phyloP scores from a whole-genome alignment of 768 basidiomycete species.

The Lactarius akahatsu region DNA sequence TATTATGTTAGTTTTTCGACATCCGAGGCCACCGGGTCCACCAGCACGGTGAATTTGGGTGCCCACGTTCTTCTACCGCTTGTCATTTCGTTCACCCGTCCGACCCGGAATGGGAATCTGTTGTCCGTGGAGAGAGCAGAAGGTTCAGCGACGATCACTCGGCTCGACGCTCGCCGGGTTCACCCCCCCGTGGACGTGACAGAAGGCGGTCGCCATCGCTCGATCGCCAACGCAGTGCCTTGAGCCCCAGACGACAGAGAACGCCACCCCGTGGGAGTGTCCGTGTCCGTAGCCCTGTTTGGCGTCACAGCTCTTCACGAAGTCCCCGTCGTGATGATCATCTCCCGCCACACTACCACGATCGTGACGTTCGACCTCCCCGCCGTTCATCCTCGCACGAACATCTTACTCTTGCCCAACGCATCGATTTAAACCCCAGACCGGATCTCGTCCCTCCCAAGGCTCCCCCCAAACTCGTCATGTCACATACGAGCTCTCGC shows the following conservation, averaged over 20 bases:
- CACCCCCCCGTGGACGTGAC: slow-evolving; percentile 3
- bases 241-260: slow-evolving; percentile 2
- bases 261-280: slow-evolving; percentile 17
- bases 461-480: not conserved
- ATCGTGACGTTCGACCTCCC: not conserved
- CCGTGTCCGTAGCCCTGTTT: not conserved
- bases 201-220: slow-evolving; percentile 8
- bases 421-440: not conserved
- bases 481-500: not conserved
- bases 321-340: slow-evolving; percentile 19
- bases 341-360: not conserved
- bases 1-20: slow-evolving; percentile 19
- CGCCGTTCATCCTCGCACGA: not conserved
- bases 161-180: slow-evolving; percentile 1
- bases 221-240: not conserved
- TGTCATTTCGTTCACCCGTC: slow-evolving; percentile 29
- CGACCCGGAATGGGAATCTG: slow-evolving; percentile 22
- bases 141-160: slow-evolving; percentile 1
- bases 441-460: not conserved
- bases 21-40: not conserved
- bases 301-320: slow-evolving; percentile 1
- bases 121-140: not conserved
- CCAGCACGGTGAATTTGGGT: slow-evolving; percentile 15
- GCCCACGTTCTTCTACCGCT: slow-evolving; percentile 3
- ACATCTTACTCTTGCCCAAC: not conserved